phyloP scores from a whole-genome alignment of 1,139 yeast species.

The Sporopachydermia cereana region DNA sequence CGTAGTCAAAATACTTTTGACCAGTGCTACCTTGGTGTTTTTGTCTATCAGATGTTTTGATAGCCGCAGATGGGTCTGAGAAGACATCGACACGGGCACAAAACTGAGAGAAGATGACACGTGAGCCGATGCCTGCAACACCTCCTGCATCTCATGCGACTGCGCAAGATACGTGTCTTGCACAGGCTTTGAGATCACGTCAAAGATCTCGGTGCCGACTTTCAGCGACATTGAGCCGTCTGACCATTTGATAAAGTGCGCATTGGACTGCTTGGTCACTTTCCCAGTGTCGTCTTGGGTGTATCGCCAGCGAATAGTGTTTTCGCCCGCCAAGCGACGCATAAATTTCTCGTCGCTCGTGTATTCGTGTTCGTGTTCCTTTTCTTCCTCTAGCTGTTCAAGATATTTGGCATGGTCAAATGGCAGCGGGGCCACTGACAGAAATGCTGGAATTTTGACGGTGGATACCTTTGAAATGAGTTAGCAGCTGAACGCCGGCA shows the following conservation, averaged over 20 bases:
- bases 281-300: conserved; percentile 50
- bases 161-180: conserved; percentile 64
- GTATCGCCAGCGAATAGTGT: conserved; percentile 89
- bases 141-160: conserved; percentile 60
- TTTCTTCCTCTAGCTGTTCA: conserved; percentile 28
- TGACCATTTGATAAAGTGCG: conserved; percentile 87
- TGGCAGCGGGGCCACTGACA: conserved; percentile 75
- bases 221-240: conserved; percentile 83
- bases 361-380: conserved; percentile 38
- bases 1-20: conserved; percentile 63
- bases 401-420: conserved; percentile 68
- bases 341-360: conserved; percentile 38
- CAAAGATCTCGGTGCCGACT: conserved; percentile 81
- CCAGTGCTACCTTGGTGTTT: conserved; percentile 43
- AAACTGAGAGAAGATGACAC: conserved; percentile 51
- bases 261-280: conserved; percentile 73
- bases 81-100: conserved; percentile 78
- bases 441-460: conserved; percentile 70
- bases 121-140: conserved; percentile 41
- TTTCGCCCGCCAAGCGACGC: conserved; percentile 53
- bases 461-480: conserved; percentile 30
- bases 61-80: conserved; percentile 69
- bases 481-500: too few species aligned
- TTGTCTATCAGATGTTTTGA: conserved; percentile 67
- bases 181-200: conserved; percentile 53